phyloP scores from a whole-genome alignment of 75 land plant species.

The Sequoiadendron giganteum region DNA sequence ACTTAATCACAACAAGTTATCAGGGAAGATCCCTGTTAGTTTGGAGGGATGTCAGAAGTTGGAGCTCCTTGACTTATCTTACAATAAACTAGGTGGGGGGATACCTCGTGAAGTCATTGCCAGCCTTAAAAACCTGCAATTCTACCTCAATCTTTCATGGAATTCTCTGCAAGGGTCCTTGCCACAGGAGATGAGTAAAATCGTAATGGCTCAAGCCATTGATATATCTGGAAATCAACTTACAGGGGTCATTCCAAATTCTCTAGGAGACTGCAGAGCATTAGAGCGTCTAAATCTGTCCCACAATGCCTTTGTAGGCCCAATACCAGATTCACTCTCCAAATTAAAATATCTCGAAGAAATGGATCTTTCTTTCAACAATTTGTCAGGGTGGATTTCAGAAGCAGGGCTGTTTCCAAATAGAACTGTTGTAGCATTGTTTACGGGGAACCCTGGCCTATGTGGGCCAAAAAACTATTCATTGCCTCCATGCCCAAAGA shows the following conservation, averaged over 20 bases:
- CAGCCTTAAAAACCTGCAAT: neutral
- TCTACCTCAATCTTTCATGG: too few relatives aligned
- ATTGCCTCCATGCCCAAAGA: neutral
- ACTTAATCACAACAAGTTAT: constrained; percentile 24
- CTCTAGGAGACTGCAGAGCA: constrained; percentile 13
- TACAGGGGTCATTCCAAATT: constrained; percentile 36
- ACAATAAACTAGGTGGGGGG: constrained; percentile 25
- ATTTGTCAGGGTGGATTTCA: constrained; percentile 17
- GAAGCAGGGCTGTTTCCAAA: constrained; percentile 11
- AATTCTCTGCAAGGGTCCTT: constrained; percentile 34
- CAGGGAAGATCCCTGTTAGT: constrained; percentile 16
- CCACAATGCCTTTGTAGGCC: neutral
- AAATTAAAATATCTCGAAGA: constrained; percentile 22
- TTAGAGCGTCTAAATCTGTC: too few relatives aligned
- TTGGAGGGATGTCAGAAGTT: constrained; percentile 3
- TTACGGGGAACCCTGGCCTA: constrained; percentile 10
- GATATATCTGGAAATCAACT: constrained; percentile 47
- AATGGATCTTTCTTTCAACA: constrained; percentile 38
- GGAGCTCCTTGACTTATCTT: constrained; percentile 32
- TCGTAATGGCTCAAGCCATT: constrained; percentile 27
- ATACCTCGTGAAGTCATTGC: constrained; percentile 19
- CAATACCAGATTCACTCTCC: constrained; percentile 39
- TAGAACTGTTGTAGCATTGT: neutral
- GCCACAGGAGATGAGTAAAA: constrained; percentile 35
- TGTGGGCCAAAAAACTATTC: constrained; percentile 5